phyloP scores from a whole-genome alignment of 1,284 basidiomycete genomes.

The Rhodotorula glutinis region DNA sequence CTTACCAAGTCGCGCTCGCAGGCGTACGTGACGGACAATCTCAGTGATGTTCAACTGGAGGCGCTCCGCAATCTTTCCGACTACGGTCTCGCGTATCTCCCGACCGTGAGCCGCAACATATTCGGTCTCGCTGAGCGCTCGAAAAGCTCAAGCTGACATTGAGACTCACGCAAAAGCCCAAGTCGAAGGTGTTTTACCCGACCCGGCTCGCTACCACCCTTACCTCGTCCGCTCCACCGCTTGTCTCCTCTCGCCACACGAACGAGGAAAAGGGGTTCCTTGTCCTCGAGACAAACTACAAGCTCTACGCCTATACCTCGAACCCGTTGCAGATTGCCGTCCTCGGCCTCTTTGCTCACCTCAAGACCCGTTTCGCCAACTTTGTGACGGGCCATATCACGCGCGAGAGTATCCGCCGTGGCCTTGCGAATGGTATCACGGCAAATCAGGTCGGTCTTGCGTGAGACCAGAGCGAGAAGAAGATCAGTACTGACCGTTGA shows the following conservation, averaged over 20 bases:
- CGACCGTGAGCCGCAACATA: constrained; percentile 54
- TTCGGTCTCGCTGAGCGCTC: too few species aligned
- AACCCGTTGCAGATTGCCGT: constrained; percentile 96
- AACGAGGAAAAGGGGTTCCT: constrained; percentile 74
- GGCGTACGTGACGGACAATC: constrained; percentile 83
- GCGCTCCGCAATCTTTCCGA: constrained; percentile 89
- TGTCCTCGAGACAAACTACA: constrained; percentile 97
- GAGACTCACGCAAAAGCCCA: not conserved
- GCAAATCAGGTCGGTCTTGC: constrained; percentile 70
- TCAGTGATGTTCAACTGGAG: constrained; percentile 75
- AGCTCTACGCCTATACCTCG: constrained; percentile 95
- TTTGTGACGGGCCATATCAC: constrained; percentile 93
- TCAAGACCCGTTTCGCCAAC: constrained; percentile 94
- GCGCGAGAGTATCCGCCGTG: constrained; percentile 89
- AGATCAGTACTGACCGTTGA: not conserved
- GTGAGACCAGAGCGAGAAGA: not conserved
- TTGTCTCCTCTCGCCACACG: constrained; percentile 55
- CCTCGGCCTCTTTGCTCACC: constrained; percentile 84
- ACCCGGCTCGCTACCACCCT: constrained; percentile 94
- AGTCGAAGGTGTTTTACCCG: constrained; percentile 66
- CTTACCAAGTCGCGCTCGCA: constrained; percentile 46
- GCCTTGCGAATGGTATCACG: constrained; percentile 89
- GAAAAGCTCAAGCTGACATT: too few species aligned
- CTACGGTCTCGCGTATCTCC: constrained; percentile 88
- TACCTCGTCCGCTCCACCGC: constrained; percentile 68